Evolutionary conservation across 495 filamentous ascomycete genomes (phyloP), one percentile per base, ranked within the genome.

Genomic region (Penicillium parvum): DNA sequence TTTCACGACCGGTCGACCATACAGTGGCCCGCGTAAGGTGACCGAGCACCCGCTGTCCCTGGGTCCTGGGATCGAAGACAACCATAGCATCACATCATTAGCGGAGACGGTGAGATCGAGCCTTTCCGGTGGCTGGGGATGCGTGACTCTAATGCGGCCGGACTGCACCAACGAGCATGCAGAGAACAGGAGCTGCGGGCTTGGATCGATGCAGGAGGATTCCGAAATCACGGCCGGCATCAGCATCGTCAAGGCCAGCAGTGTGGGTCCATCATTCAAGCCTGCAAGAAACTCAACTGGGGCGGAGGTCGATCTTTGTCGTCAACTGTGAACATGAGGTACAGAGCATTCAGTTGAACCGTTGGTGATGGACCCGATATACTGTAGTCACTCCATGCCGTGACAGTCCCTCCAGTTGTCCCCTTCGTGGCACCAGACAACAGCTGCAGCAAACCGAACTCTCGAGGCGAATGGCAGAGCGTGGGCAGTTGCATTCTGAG

Each of bases 131-230:
- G 57, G 57, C 57, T 60, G 50, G 53, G 42, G 35, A 32, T 43
- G 33, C 45, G 45, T 60, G 52, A 56, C 52, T 58, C 43, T 51
- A 20, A 40, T 47, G 32, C 44, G 40, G 45, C 50, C 40, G 45
- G 34, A 36, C 21, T 43, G 51, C 56, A 60, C 63, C 65, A 69
- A 68, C 63, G 59, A 65, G 61, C 58, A 53, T 58, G 53, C 55
- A 57, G 55, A 55, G 53, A 43, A 18, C 37, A 27, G 41, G 40
- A 45, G 44, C 50, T 55, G 42, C 36, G 26, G 23, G 47, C 17
- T 57, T 54, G 52, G 50, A 57, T 51, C 42, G 18, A 54, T 60
- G 57, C 57, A 60, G 43, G 42, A 45, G 16, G 50, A 33, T 52
- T 45, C 52, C 43, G 50, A 59, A n/a, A 61, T 63, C 52, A 54